These are phyloP conservation scores for Cubamyces sp. DNA, from an alignment of 768 basidiomycete species.

Conservation along the genomic window DNA sequence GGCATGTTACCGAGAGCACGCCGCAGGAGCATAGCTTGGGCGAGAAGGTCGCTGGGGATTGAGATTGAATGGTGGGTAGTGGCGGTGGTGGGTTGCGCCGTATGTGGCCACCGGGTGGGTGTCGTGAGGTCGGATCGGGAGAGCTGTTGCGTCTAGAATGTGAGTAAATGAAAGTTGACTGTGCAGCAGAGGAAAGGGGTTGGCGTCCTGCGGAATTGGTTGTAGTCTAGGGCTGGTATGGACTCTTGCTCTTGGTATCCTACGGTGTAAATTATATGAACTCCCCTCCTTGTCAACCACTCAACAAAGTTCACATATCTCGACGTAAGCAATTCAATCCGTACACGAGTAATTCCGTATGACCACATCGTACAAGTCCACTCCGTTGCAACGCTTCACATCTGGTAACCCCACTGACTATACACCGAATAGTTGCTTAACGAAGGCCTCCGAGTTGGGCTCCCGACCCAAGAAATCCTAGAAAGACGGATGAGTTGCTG, in stretches of 20 bases:
- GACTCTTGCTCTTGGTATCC: neutral
- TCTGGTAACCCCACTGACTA: neutral
- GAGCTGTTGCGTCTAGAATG: no score
- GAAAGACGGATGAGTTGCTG: no score
- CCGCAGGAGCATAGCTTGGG: conserved; percentile 1
- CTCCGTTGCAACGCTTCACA: neutral
- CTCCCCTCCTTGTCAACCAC: neutral
- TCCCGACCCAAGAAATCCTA: neutral
- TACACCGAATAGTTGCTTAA: neutral
- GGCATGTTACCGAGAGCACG: neutral
- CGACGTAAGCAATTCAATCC: no score
- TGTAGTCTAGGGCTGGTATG: neutral
- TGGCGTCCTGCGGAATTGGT: neutral
- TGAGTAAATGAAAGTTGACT: neutral
- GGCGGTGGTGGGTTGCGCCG: neutral
- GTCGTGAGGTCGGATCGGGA: no score
- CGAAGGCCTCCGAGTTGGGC: neutral
- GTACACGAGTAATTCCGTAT: neutral
- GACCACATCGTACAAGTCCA: neutral
- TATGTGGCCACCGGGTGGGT: no score
- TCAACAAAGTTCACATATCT: no score
- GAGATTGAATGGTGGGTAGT: neutral
- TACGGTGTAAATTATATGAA: conserved; percentile 12
- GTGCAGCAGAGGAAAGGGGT: neutral
- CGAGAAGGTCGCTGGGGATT: conserved; percentile 6